A percentile compares a stretch with the other conserved stretches of the same genome.
phyloP scores from a whole-genome alignment of 1,139 yeast genomes.

The Magnusiomyces tetraspermus region DNA sequence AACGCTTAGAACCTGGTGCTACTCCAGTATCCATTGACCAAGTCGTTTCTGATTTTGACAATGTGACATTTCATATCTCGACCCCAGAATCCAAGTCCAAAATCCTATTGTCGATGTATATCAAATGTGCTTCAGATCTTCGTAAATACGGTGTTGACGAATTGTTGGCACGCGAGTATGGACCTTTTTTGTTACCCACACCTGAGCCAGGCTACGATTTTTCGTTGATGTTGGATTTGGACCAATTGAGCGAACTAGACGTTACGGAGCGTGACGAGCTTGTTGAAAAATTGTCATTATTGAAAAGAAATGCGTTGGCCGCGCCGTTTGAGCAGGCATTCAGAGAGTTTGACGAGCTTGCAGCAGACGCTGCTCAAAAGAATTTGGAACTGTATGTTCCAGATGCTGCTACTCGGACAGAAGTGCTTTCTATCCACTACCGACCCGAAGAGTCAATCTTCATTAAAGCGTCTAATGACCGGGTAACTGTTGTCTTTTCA shows the following conservation, averaged over 20 bases:
- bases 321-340: constrained; percentile 91
- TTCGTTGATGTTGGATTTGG: constrained; percentile 61
- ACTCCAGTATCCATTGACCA: constrained; percentile 66
- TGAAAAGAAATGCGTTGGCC: constrained; percentile 82
- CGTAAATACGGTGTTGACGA: constrained; percentile 49
- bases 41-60: constrained; percentile 88
- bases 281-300: constrained; percentile 55
- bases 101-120: constrained; percentile 57
- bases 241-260: constrained; percentile 33
- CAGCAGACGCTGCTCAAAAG: constrained; percentile 40
- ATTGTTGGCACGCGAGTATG: constrained; percentile 37
- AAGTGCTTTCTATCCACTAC: constrained; percentile 68
- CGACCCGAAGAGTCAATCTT: constrained; percentile 90
- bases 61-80: constrained; percentile 85
- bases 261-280: constrained; percentile 42
- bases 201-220: constrained; percentile 77
- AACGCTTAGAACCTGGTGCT: constrained; percentile 34
- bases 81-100: constrained; percentile 63
- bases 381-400: constrained; percentile 44
- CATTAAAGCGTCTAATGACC: constrained; percentile 85
- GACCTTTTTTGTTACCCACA: constrained; percentile 32
- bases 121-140: constrained; percentile 72
- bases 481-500: constrained; percentile 93
- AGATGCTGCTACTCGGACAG: constrained; percentile 42
- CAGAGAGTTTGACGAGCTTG: constrained; percentile 58